These are phyloP conservation scores for Hypoxylon cercidicola DNA, from an alignment of 495 filamentous ascomycete species.

Conservation along the genomic window DNA sequence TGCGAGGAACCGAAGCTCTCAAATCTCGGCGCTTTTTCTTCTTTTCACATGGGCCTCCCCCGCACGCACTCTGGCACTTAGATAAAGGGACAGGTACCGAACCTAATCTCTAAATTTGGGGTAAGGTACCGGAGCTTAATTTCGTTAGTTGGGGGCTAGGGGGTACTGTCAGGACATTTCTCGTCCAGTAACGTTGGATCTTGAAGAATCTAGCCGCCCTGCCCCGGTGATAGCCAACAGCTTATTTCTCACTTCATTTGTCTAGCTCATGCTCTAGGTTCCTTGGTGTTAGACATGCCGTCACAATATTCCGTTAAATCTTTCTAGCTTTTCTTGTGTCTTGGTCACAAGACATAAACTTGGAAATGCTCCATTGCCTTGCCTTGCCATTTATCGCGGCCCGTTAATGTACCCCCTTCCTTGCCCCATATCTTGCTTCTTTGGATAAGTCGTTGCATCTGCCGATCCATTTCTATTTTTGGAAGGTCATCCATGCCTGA, in stretches of 20 bases:
- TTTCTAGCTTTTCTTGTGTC: conserved; percentile 18
- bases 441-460: conserved; percentile 20
- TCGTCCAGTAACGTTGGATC: conserved; percentile 31
- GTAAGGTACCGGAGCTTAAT: conserved; percentile 31
- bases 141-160: conserved; percentile 16
- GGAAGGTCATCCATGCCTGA: conserved; percentile 35
- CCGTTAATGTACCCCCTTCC: conserved; percentile 23
- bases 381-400: conserved; percentile 24
- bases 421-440: conserved; percentile 24
- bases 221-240: background rate
- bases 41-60: conserved; percentile 33
- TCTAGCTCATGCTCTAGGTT: background rate
- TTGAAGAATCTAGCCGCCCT: background rate
- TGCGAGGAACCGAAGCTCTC: conserved; percentile 11
- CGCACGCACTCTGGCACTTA: conserved; percentile 32
- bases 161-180: conserved; percentile 7
- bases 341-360: conserved; percentile 36
- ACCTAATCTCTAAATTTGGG: conserved; percentile 27
- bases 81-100: conserved; percentile 30
- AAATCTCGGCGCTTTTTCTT: conserved; percentile 38
- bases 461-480: conserved; percentile 28
- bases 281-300: conserved; percentile 21
- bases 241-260: background rate
- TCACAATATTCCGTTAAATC: conserved; percentile 23
- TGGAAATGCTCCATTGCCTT: conserved; percentile 23